Evolutionary conservation across 2,329 filamentous ascomycete genomes (phyloP).

Genomic region (Colletotrichum ledebouriae): DNA sequence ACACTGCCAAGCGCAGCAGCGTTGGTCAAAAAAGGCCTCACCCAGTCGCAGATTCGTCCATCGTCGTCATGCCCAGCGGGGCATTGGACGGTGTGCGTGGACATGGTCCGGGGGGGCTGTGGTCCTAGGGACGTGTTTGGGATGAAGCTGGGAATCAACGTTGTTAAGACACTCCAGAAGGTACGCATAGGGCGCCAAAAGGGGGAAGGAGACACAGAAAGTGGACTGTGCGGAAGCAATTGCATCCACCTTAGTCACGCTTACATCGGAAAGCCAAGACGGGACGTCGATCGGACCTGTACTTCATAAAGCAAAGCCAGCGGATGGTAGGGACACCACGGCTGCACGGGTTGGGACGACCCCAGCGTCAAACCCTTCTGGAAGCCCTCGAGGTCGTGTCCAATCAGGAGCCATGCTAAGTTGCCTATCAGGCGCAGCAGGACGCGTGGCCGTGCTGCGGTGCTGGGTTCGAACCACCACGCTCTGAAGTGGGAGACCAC

Average conservation of each 20-base stretch:
- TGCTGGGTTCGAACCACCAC: neutral
- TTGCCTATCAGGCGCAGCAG: slow-evolving; percentile 29
- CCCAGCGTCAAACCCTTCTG: slow-evolving; percentile 9
- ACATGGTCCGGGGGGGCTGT: slow-evolving; percentile 32
- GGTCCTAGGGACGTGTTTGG: slow-evolving; percentile 24
- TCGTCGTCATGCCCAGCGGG: slow-evolving; percentile 38
- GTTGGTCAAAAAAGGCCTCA: slow-evolving; percentile 37
- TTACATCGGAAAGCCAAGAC: slow-evolving; percentile 20
- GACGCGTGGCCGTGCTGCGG: slow-evolving; percentile 31
- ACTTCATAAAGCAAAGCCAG: slow-evolving; percentile 22
- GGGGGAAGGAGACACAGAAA: no score
- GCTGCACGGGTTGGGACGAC: slow-evolving; percentile 24
- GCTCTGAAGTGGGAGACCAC: neutral
- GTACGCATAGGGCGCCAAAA: no score
- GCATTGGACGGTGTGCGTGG: slow-evolving; percentile 11
- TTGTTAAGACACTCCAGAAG: no score
- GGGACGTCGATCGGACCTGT: neutral
- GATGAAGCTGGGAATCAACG: neutral
- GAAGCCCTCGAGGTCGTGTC: slow-evolving; percentile 1
- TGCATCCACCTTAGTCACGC: slow-evolving; percentile 18
- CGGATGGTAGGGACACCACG: neutral
- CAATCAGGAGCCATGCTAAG: neutral
- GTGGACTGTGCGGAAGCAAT: slow-evolving; percentile 15
- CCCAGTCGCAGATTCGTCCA: slow-evolving; percentile 37
- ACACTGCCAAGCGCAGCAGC: slow-evolving; percentile 42